Evolutionary conservation across 2,329 filamentous ascomycete species (phyloP), one percentile per base, ranked within the genome.

Genomic region (Fusarium tanahbumbuense): DNA sequence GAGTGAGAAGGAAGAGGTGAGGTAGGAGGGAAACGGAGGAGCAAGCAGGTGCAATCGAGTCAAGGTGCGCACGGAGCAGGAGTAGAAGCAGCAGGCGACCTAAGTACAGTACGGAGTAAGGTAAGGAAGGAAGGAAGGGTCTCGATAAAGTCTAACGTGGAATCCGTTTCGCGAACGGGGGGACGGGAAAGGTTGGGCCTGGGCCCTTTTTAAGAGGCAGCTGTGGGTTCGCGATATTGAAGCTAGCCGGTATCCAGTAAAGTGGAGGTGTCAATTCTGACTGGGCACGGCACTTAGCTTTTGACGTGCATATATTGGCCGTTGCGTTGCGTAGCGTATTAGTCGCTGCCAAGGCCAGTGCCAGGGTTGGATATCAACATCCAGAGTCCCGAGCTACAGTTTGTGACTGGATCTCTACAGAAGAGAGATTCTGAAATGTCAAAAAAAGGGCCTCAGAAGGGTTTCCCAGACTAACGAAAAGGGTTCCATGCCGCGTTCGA

Each of bases 161-260:
- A 56, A 49, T 62, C 42, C 41, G 67, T 70, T 67, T 63, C 62
- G 67, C 53, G 44, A 67, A 70, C 56, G 67, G 67, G 60, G 46
- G 49, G 44, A 68, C 64, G 65, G 64, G 60, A 69, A 69, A 60
- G 62, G 67, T 56, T 70, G 62, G 67, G 57, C 62, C 62, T 67
- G 57, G 67, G 67, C 58, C 62, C 45, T 70, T 70, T 70, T 70
- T 70, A 70, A 70, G 67, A 61, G 62, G 64, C 50, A 52, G 56
- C 40, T 57, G 60, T 50, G 55, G 42, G 34, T 61, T 53, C 42
- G 32, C 16, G 42, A 55, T 45, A 22, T 45, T 40, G 37, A 15
- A 49, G 49, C 67, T 70, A 70, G 58, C 48, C 45, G 42, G 10
- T 32, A 67, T 70, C 2, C 10, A 48, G 67, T 47, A 70, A 70